Base-by-base conservation (phyloP, 2,329 filamentous ascomycete species). In the Cytospora schulzeri region DNA sequence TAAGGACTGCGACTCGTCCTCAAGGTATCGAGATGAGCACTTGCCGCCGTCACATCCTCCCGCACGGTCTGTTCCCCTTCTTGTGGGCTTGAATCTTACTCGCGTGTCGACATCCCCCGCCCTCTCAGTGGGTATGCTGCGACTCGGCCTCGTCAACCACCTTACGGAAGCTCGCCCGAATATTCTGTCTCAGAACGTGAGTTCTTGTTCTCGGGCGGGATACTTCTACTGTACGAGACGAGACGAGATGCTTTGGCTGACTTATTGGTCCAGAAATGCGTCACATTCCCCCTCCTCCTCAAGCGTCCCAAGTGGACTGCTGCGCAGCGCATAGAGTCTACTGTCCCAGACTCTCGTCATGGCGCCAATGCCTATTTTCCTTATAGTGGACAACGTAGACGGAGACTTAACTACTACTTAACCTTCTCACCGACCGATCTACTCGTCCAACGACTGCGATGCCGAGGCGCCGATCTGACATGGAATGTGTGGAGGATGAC, bases 121-220 rank as follows among this genome's bases (percentile, higher is more conserved):
- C 55, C 22, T 50, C 38, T 56, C 29, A 41, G 38, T 29, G 41
- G 60, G 60, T 52, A 62, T 62, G 60, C 52, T 62, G 60, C 60
- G 52, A 62, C 53, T 62, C 53, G 52, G 52, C 38, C 55, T 51
- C 28, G 60, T 45, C 31, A 51, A 12, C 45, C 60, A 62, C 50
- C 52, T 51, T 28, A 51, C 53, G 33, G n/a, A 50, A 45, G 38
- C 59, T 38, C 52, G 38, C 38, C 52, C 4, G 54, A 29, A 51
- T 56, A 31, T 56, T 28, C 38, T 33, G 48, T 28, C 52, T 29
- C 35, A 56, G 52, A 51, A 29, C 22, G 38, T 62, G 6, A 22
- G 52, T 56, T 19, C 29, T 35, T n/a, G n/a, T n/a, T 48, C 31
- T 2, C 12, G 48, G 29, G 11, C 26, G 4, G 52, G 52, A 26